phyloP scores from a whole-genome alignment of 2,329 filamentous ascomycete genomes.

The Ophiocordyceps robertsii region DNA sequence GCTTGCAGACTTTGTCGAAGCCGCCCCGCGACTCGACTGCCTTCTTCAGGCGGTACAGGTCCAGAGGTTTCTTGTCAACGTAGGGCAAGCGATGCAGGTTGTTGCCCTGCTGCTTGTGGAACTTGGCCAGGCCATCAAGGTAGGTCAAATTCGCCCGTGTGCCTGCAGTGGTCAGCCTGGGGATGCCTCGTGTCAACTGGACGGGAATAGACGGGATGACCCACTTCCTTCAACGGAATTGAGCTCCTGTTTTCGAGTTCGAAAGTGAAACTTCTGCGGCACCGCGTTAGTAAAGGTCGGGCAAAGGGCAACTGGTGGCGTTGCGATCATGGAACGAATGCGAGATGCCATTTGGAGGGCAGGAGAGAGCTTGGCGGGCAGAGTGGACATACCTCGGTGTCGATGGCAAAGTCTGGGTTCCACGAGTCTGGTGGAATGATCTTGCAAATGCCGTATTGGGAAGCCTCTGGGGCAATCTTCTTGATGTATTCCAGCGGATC shows the following conservation, averaged over 20 bases:
- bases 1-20: slow-evolving; percentile 92
- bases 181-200: neutral
- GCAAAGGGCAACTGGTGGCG: neutral
- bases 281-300: neutral
- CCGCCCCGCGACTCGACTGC: slow-evolving; percentile 89
- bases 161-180: slow-evolving; percentile 34
- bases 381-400: slow-evolving; percentile 62
- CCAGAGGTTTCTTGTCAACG: slow-evolving; percentile 93
- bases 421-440: slow-evolving; percentile 87
- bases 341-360: neutral
- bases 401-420: slow-evolving; percentile 92
- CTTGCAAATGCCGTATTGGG: slow-evolving; percentile 84
- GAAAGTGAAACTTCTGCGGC: slow-evolving; percentile 80
- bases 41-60: slow-evolving; percentile 92
- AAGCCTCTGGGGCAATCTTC: slow-evolving; percentile 78
- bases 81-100: slow-evolving; percentile 90
- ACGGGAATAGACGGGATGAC: slow-evolving; percentile 16
- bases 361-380: slow-evolving; percentile 2
- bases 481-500: slow-evolving; percentile 89
- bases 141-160: slow-evolving; percentile 94
- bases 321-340: neutral
- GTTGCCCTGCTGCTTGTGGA: slow-evolving; percentile 91
- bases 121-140: slow-evolving; percentile 86
- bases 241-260: slow-evolving; percentile 87
- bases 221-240: slow-evolving; percentile 97